Evolutionary conservation across 257 asterid species (phyloP), one percentile per base, ranked within the genome.

Genomic region (Leonotis leonurus): DNA sequence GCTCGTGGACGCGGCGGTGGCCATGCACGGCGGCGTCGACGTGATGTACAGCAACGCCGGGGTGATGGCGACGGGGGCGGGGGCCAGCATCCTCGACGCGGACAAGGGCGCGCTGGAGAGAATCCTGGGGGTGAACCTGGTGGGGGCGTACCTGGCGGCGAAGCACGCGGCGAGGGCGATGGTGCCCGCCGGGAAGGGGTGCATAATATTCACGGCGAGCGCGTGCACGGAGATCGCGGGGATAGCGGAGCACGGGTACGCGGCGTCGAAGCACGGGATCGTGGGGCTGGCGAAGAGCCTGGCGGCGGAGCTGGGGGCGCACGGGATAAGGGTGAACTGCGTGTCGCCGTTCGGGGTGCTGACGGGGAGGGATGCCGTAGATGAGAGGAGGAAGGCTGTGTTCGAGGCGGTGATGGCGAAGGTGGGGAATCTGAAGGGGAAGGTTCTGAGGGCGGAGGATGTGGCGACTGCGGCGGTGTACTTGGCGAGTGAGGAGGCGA

Each of bases 31-130:
- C 0, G 41, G 62, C 7, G 82, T 84, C 1, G 88, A 84, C 77
- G 65, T 81, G 36, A 74, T 84, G 84, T 68, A 50, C 56, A 81
- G 76, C 70, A 81, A 84, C 17, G 91, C 83, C 0, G 88, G 87
- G 1, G 39, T 81, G 33, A 4, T 71, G 13, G 62, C 59, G 2
- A 66, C 61, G 3, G 22, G 55, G 2, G 4, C 2, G 3, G 27
- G 16, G 3, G 46, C 18, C 0, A 62, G 81, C 71, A 76, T 80
- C 7, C 8, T 72, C 21, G 17, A 45, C 9, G 35, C 57, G 1
- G 24, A 65, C 2, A 75, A 70, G 49, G 29, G 49, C 1, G 71
- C 54, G 3, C 0, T 83, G 1, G 82, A 77, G 13, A 29, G 51
- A 3, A 62, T 75, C 18, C 35, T 79, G 0, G 13, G 39, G 0